Percentiles rank a stretch among this genome's conserved stretches.
phyloP scores from a whole-genome alignment of 2,329 filamentous ascomycete species.

The Aspergillus intermedius region DNA sequence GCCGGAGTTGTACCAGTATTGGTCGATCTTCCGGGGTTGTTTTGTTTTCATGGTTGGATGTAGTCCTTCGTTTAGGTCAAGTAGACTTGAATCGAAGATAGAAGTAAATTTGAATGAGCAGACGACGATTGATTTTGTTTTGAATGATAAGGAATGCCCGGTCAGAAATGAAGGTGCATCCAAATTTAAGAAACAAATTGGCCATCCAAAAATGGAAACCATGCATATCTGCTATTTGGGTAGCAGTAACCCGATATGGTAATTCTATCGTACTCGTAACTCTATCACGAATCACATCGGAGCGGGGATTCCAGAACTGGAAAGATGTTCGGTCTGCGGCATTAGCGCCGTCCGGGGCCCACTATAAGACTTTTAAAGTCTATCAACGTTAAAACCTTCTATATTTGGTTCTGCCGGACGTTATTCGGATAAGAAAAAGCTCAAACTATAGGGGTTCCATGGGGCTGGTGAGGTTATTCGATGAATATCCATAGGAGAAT shows the following conservation, averaged over 20 bases:
- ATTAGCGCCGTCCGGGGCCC: not conserved
- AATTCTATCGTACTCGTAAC: not conserved
- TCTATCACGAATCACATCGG: not conserved
- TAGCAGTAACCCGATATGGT: not conserved
- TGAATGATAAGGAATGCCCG: too few species aligned
- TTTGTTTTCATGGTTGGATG: too few species aligned
- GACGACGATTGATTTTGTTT: too few species aligned
- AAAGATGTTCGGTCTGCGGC: not conserved
- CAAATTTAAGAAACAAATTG: not conserved
- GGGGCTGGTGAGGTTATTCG: too few species aligned
- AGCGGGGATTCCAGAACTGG: not conserved
- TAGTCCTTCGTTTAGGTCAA: too few species aligned
- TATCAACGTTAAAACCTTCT: not conserved
- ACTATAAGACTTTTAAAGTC: not conserved
- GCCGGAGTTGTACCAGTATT: slow-evolving; percentile 11
- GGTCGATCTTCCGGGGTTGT: slow-evolving; percentile 50
- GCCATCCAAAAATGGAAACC: not conserved
- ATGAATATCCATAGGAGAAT: too few species aligned
- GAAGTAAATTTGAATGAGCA: too few species aligned
- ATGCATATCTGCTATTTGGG: not conserved
- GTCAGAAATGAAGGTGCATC: not conserved
- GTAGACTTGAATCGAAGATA: too few species aligned
- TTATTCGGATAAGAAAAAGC: too few species aligned
- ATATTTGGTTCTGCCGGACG: not conserved
- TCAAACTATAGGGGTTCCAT: too few species aligned